Conservation (phyloP, 306 rosid species). For the Medicago truncatula region MtrunA17r5.0-ANR NC_053048.1:8416501-8417000, state of each 20-base stretch:
- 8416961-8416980: constrained; percentile 42
- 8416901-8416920: not conserved
- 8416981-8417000: constrained; percentile 23
- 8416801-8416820: not conserved
- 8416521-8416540: too few relatives aligned
- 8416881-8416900: not conserved
- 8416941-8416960: constrained; percentile 33
- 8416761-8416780: constrained; percentile 28
- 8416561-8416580: too few relatives aligned
- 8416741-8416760: constrained; percentile 2
- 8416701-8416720: not conserved
- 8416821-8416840: constrained; percentile 22
- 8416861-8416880: constrained; percentile 1
- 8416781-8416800: constrained; percentile 17
- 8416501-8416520: too few relatives aligned
- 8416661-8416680: not conserved
- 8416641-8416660: not conserved
- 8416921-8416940: constrained; percentile 24
- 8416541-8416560: too few relatives aligned
- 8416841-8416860: constrained; percentile 4
- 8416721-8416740: not conserved
- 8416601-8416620: not conserved
- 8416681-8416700: not conserved
- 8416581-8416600: not conserved
- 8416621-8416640: not conserved